These are phyloP conservation scores for Sporothrix curviconia DNA, from an alignment of 2,329 filamentous ascomycete species.

Conservation along the genomic window DNA sequence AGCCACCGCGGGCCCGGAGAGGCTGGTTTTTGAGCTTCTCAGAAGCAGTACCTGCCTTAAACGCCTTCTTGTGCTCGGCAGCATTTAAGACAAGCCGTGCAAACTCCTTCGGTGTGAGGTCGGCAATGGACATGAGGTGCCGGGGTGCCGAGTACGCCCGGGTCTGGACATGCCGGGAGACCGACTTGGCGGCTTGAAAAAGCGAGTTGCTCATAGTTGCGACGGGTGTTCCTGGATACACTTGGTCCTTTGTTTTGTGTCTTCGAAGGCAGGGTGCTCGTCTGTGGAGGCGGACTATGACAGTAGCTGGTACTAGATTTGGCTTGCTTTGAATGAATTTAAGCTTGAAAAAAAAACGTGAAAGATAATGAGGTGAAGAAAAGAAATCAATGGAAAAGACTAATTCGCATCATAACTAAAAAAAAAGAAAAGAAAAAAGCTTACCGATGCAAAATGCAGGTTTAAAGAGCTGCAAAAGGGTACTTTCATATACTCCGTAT, in stretches of 20 bases:
- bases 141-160: conserved; percentile 54
- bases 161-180: conserved; percentile 30
- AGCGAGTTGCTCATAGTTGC: conserved; percentile 19
- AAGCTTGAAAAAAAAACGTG: too few relatives aligned
- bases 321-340: too few relatives aligned
- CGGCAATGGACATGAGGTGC: conserved; percentile 86
- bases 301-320: too few relatives aligned
- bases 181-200: conserved; percentile 22
- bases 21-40: conserved; percentile 53
- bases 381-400: too few relatives aligned
- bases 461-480: too few relatives aligned
- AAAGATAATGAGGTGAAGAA: neutral
- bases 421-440: too few relatives aligned
- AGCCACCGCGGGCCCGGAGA: conserved; percentile 76
- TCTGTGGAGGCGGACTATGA: neutral
- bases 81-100: conserved; percentile 78
- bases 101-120: conserved; percentile 75
- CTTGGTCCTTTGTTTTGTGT: neutral
- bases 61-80: conserved; percentile 63
- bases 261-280: neutral
- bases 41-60: conserved; percentile 53
- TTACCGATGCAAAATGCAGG: too few relatives aligned
- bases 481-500: too few relatives aligned
- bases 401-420: too few relatives aligned
- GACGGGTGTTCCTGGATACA: neutral